Conservation (phyloP, 352 stramenopile genomes). For the Phytophthora multivora region DNA sequence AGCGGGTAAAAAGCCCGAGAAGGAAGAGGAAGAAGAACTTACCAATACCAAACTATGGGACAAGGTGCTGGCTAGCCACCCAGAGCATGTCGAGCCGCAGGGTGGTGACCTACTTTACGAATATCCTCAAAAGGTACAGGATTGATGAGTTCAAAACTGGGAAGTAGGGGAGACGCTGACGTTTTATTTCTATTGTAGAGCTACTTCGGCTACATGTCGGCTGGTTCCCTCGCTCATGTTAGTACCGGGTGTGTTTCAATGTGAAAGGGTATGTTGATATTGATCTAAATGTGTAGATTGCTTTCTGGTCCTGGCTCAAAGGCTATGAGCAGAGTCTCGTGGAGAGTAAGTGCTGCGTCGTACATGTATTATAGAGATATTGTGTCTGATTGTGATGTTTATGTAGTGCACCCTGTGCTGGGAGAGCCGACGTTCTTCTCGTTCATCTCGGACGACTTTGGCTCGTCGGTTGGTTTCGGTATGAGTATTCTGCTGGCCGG, state of each 20-base stretch:
- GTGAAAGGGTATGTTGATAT: background rate
- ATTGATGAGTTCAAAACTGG: background rate
- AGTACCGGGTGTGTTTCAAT: background rate
- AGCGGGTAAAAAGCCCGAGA: slow-evolving; percentile 23
- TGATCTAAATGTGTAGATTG: slow-evolving; percentile 51
- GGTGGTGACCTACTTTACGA: slow-evolving; percentile 85
- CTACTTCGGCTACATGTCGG: slow-evolving; percentile 85
- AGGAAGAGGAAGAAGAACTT: slow-evolving; percentile 45
- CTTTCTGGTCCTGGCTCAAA: slow-evolving; percentile 90
- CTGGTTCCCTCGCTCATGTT: slow-evolving; percentile 80
- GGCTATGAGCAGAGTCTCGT: slow-evolving; percentile 86
- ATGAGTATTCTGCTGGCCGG: slow-evolving; percentile 81
- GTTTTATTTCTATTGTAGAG: slow-evolving; percentile 31
- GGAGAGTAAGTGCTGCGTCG: slow-evolving; percentile 55
- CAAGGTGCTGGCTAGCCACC: slow-evolving; percentile 61
- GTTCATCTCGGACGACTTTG: slow-evolving; percentile 81
- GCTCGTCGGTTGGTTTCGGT: slow-evolving; percentile 79
- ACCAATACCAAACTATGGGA: slow-evolving; percentile 82
- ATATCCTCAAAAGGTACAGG: slow-evolving; percentile 74
- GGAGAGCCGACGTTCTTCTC: slow-evolving; percentile 81
- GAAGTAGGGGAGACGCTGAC: background rate
- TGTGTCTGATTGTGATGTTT: slow-evolving; percentile 5
- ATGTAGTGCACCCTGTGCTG: slow-evolving; percentile 63
- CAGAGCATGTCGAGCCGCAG: slow-evolving; percentile 50
- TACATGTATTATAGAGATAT: background rate